phyloP scores from a whole-genome alignment of 1,284 basidiomycete genomes.

The Apiotrichum veenhuisii region DNA sequence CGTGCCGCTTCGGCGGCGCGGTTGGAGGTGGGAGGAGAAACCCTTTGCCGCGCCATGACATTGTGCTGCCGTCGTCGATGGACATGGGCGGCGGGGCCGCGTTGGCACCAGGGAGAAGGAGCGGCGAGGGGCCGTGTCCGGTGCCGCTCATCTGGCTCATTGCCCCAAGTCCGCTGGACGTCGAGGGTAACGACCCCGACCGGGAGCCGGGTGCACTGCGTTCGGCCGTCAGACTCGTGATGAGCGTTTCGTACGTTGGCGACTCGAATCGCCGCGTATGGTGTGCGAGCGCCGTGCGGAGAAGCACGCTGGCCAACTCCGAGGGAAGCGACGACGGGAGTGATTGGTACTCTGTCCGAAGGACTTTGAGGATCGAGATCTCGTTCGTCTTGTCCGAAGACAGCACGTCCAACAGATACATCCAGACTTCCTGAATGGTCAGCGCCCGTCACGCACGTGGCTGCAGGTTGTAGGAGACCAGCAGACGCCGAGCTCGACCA shows the following conservation, averaged over 20 bases:
- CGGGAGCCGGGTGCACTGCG: conserved; percentile 4
- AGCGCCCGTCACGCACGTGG: neutral
- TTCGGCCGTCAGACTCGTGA: conserved; percentile 41
- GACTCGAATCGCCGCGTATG: conserved; percentile 45
- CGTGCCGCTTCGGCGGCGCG: conserved; percentile 34
- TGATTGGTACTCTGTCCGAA: conserved; percentile 31
- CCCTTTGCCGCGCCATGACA: conserved; percentile 14
- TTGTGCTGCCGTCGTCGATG: conserved; percentile 9
- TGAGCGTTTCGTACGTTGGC: conserved; percentile 46
- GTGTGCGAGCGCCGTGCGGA: conserved; percentile 39
- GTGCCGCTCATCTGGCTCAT: neutral
- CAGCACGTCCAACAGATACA: conserved; percentile 47
- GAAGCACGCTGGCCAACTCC: conserved; percentile 27
- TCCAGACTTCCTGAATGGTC: conserved; percentile 43
- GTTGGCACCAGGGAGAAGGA: neutral
- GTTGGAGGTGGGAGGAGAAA: conserved; percentile 38
- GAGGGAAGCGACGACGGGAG: conserved; percentile 34
- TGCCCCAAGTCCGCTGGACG: neutral
- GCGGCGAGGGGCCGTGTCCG: neutral
- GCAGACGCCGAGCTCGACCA: too few species aligned
- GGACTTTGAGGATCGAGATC: conserved; percentile 37
- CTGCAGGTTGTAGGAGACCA: too few species aligned
- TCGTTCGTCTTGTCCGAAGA: conserved; percentile 45
- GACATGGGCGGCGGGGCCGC: conserved; percentile 8
- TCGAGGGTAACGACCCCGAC: neutral